These are phyloP conservation scores for Echeveria elegans DNA, from an alignment of 164 flowering plant genomes.

Conservation along the genomic window DNA sequence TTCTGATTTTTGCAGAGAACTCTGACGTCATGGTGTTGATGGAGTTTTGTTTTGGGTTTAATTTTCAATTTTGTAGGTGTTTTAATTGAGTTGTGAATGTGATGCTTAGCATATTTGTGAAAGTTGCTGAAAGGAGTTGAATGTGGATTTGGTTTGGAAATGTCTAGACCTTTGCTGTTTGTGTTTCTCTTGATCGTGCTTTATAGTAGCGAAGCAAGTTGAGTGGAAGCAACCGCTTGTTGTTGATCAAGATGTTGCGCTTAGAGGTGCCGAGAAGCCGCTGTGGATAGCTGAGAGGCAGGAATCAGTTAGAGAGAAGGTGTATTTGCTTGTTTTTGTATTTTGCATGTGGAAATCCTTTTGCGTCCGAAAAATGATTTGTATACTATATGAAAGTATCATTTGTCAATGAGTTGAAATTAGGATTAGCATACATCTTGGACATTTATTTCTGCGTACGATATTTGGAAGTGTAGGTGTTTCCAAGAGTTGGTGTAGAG, in stretches of 20 bases:
- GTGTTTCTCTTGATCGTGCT: conserved; percentile 56
- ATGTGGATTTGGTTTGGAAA: conserved; percentile 16
- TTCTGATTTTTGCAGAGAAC: too few species aligned
- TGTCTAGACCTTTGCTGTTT: conserved; percentile 73
- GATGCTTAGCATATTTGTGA: not conserved
- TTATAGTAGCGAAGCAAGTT: conserved; percentile 73
- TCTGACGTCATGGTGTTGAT: too few species aligned
- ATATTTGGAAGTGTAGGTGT: too few species aligned
- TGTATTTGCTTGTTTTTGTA: too few species aligned
- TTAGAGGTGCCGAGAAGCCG: conserved; percentile 41
- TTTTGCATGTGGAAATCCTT: not conserved
- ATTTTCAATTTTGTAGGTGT: not conserved
- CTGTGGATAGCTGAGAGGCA: conserved; percentile 38
- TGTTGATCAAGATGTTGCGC: conserved; percentile 37
- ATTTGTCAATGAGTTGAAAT: not conserved
- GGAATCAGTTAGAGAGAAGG: conserved; percentile 80
- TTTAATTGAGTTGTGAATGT: not conserved
- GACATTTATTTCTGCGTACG: not conserved
- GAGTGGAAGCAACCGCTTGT: conserved; percentile 80
- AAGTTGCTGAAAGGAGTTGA: not conserved
- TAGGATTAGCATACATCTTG: not conserved
- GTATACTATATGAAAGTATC: not conserved
- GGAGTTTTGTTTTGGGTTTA: too few species aligned
- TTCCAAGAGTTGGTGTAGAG: not conserved
- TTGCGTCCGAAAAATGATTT: too few species aligned